Conservation (phyloP, 2,329 filamentous ascomycete species). For the Phaeosphaeriaceae sp. region DNA sequence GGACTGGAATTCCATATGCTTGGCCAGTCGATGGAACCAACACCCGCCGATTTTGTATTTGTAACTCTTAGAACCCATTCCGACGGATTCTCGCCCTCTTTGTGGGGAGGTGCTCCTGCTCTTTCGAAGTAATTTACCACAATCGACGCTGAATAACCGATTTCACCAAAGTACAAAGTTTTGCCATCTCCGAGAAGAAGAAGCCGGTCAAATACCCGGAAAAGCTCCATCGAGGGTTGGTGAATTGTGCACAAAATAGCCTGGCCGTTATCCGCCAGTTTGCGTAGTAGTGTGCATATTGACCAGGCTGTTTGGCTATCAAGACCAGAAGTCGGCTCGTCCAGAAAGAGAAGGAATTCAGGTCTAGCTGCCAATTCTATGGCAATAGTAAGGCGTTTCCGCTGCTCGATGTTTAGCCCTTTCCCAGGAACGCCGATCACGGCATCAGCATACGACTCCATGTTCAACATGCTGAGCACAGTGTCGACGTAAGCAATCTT, state of each 20-base stretch:
- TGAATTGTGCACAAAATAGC: background rate
- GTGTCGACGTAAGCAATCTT: slow-evolving; percentile 66
- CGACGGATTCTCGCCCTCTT: slow-evolving; percentile 72
- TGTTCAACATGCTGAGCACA: slow-evolving; percentile 63
- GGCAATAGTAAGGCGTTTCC: slow-evolving; percentile 66
- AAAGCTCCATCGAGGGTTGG: slow-evolving; percentile 71
- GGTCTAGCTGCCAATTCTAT: slow-evolving; percentile 64
- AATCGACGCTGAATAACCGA: slow-evolving; percentile 69
- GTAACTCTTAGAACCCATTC: slow-evolving; percentile 71
- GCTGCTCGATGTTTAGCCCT: slow-evolving; percentile 65
- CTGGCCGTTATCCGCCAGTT: slow-evolving; percentile 1
- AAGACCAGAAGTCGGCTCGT: slow-evolving; percentile 74
- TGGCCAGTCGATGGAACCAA: too few species aligned
- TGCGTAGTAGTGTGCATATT: background rate
- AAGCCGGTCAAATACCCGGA: slow-evolving; percentile 82
- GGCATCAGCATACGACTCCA: slow-evolving; percentile 65
- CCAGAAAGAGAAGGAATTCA: slow-evolving; percentile 72
- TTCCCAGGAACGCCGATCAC: slow-evolving; percentile 62
- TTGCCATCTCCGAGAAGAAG: slow-evolving; percentile 75
- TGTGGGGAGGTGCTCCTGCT: slow-evolving; percentile 68
- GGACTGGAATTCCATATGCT: slow-evolving; percentile 13
- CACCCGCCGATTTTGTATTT: background rate
- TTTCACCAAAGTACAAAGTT: slow-evolving; percentile 79
- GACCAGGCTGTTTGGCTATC: slow-evolving; percentile 44
- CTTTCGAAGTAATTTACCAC: slow-evolving; percentile 76